Evolutionary conservation across 1,284 basidiomycete species (phyloP).

Genomic region (Pseudozyma pruni): DNA sequence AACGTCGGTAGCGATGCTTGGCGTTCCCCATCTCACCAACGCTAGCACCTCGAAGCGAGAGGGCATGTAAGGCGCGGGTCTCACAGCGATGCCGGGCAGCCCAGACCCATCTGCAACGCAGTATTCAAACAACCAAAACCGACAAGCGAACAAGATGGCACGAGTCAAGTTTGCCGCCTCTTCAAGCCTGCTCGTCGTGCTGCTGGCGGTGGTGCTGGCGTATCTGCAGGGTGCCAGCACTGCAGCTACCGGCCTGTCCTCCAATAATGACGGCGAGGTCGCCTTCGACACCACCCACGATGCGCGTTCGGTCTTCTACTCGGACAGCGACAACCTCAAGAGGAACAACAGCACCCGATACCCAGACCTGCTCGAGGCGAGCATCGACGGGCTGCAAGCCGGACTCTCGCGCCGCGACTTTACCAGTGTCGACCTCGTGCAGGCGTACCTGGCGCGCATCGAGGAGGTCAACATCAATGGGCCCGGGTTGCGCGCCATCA

Average conservation of each 20-base stretch:
- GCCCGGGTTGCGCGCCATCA: constrained; percentile 74
- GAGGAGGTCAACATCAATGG: constrained; percentile 74
- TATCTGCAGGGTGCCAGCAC: constrained; percentile 7
- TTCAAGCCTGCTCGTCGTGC: constrained; percentile 12
- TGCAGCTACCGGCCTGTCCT: background rate
- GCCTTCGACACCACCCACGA: background rate
- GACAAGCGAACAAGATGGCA: background rate
- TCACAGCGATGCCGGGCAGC: too few relatives aligned
- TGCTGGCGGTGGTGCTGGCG: constrained; percentile 8
- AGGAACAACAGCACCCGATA: background rate
- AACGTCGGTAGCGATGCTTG: too few relatives aligned
- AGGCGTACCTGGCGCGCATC: constrained; percentile 77
- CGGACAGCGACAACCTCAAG: background rate
- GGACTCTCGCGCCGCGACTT: constrained; percentile 17
- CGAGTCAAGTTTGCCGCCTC: constrained; percentile 9
- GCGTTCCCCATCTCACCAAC: too few relatives aligned
- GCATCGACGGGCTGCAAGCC: constrained; percentile 20
- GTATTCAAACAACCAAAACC: background rate
- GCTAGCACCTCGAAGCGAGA: too few relatives aligned
- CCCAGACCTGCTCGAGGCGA: constrained; percentile 38
- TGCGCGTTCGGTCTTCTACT: background rate
- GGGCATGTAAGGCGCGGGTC: too few relatives aligned
- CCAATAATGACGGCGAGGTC: background rate
- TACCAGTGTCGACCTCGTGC: constrained; percentile 27
- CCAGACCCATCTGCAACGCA: background rate